phyloP scores from a whole-genome alignment of 2,329 filamentous ascomycete genomes.

The Ilyonectria destructans region DNA sequence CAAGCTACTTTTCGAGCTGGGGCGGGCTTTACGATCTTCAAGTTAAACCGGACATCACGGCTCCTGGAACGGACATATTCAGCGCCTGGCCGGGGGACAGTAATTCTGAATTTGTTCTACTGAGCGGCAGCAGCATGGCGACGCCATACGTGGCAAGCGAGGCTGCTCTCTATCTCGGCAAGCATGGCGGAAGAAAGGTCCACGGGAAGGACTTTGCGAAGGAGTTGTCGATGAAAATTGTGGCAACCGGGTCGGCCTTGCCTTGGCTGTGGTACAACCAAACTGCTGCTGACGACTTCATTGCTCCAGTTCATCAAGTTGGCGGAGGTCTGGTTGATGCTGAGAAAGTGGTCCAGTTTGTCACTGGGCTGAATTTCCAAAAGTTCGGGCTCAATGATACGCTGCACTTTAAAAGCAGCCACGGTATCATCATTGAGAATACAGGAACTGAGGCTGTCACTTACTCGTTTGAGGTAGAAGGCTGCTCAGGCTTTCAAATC shows the following conservation, averaged over 20 bases:
- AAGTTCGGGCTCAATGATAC: slow-evolving; percentile 64
- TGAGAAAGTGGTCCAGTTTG: slow-evolving; percentile 56
- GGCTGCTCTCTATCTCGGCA: slow-evolving; percentile 55
- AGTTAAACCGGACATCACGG: slow-evolving; percentile 61
- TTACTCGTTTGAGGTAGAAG: slow-evolving; percentile 56
- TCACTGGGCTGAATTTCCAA: slow-evolving; percentile 54
- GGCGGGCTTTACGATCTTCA: slow-evolving; percentile 58
- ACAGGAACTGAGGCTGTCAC: slow-evolving; percentile 53
- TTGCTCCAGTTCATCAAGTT: slow-evolving; percentile 59
- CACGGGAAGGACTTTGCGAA: slow-evolving; percentile 44
- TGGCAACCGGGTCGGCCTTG: slow-evolving; percentile 46
- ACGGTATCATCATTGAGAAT: slow-evolving; percentile 56
- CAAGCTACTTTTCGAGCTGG: slow-evolving; percentile 60
- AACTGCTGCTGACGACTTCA: slow-evolving; percentile 24
- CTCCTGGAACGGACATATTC: slow-evolving; percentile 62
- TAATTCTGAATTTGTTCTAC: slow-evolving; percentile 54
- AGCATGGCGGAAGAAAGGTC: slow-evolving; percentile 48
- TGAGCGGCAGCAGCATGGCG: slow-evolving; percentile 67
- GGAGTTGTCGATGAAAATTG: slow-evolving; percentile 35
- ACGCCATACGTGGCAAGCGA: slow-evolving; percentile 62
- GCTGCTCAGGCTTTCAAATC: slow-evolving; percentile 41
- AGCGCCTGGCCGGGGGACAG: slow-evolving; percentile 57
- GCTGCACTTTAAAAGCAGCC: slow-evolving; percentile 51
- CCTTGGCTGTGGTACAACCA: slow-evolving; percentile 38
- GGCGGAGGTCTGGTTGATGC: slow-evolving; percentile 61